phyloP scores from a whole-genome alignment of 352 stramenopile species.

The Globisporangium uncinulatum region DNA sequence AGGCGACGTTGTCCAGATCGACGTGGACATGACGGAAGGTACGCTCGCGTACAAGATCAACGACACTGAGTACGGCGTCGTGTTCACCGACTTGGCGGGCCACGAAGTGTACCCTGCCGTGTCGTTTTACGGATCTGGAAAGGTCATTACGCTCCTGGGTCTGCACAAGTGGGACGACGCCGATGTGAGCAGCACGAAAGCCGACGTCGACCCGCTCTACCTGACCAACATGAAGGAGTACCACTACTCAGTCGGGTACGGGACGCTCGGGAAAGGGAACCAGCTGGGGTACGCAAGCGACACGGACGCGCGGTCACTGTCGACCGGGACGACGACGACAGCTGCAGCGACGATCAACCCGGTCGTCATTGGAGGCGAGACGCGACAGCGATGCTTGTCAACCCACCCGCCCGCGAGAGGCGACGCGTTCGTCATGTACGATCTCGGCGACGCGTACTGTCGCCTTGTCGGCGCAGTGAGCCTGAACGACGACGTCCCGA shows the following conservation, averaged over 20 bases:
- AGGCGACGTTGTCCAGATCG: constrained; percentile 82
- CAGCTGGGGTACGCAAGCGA: constrained; percentile 76
- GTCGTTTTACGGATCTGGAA: constrained; percentile 87
- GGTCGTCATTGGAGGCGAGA: constrained; percentile 59
- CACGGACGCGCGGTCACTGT: constrained; percentile 15
- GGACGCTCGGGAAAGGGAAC: constrained; percentile 66
- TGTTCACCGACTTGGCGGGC: constrained; percentile 76
- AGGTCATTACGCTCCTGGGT: constrained; percentile 76
- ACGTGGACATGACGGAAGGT: constrained; percentile 86
- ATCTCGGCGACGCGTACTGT: constrained; percentile 57
- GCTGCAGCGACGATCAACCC: constrained; percentile 13
- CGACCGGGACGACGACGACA: constrained; percentile 7
- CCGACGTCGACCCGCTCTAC: constrained; percentile 47
- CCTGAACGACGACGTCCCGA: constrained; percentile 70
- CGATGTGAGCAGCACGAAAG: constrained; percentile 12
- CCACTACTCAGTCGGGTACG: constrained; percentile 73
- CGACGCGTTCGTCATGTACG: constrained; percentile 78
- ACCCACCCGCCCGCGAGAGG: constrained; percentile 68
- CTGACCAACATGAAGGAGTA: constrained; percentile 78
- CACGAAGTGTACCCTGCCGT: constrained; percentile 85
- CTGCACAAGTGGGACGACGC: constrained; percentile 78
- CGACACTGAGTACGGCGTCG: constrained; percentile 79
- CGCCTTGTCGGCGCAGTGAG: constrained; percentile 48
- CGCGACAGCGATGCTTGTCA: constrained; percentile 69
- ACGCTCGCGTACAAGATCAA: constrained; percentile 89